Percentiles rank a stretch among this genome's conserved stretches.
phyloP scores from a whole-genome alignment of 768 basidiomycete genomes.

The Candolleomyces aberdarensis region DNA sequence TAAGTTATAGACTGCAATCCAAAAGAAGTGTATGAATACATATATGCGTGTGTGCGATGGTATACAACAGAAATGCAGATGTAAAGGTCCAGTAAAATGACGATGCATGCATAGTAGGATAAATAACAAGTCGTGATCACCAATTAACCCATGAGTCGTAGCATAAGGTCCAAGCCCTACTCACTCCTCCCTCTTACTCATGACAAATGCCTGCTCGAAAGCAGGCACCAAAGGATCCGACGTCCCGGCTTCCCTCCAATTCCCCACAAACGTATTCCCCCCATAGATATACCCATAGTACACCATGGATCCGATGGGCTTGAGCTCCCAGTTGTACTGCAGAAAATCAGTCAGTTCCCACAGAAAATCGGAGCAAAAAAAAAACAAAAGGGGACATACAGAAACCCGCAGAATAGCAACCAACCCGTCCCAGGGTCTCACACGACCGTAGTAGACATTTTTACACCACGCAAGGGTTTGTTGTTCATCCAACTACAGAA shows the following conservation, averaged over 20 bases:
- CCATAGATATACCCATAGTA: conserved; percentile 74
- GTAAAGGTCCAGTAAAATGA: too few relatives aligned
- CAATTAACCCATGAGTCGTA: too few relatives aligned
- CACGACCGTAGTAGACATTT: conserved; percentile 49
- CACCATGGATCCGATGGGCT: conserved; percentile 26
- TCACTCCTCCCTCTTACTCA: conserved; percentile 44
- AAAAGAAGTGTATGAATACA: too few relatives aligned
- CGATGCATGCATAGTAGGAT: too few relatives aligned
- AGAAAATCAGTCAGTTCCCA: not conserved
- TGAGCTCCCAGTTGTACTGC: not conserved
- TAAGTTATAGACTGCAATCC: too few relatives aligned
- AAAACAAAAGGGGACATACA: conserved; percentile 16
- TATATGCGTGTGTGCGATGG: too few relatives aligned
- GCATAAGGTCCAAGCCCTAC: not conserved
- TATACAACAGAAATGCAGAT: too few relatives aligned
- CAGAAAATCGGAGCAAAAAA: not conserved
- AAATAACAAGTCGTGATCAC: too few relatives aligned
- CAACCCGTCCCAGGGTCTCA: conserved; percentile 58
- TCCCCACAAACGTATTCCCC: conserved; percentile 64
- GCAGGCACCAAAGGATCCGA: conserved; percentile 41
- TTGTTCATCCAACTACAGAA: conserved; percentile 42
- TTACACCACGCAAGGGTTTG: conserved; percentile 48
- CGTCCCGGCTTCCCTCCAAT: conserved; percentile 55
- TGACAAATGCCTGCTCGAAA: conserved; percentile 64
- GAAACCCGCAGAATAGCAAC: conserved; percentile 48